These are phyloP conservation scores for Phytophthora podocarpi DNA, from an alignment of 352 stramenopile species.

Conservation along the genomic window DNA sequence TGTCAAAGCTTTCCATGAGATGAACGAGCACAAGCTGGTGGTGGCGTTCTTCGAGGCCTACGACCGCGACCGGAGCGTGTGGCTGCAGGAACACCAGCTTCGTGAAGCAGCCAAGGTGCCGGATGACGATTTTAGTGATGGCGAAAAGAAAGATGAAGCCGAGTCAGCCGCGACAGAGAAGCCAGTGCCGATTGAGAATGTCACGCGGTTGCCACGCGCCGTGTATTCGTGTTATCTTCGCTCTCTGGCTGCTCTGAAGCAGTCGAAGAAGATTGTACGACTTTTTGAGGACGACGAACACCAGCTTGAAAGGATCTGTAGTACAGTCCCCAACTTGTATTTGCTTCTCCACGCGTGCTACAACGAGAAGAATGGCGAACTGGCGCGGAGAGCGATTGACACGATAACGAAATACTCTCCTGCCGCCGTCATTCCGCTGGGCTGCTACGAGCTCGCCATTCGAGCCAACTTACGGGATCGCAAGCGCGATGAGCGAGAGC, in stretches of 20 bases:
- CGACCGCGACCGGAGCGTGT: constrained; percentile 34
- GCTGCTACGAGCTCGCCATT: constrained; percentile 45
- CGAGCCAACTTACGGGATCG: constrained; percentile 37
- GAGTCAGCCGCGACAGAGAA: constrained; percentile 1
- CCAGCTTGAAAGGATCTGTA: constrained; percentile 33
- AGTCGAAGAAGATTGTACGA: constrained; percentile 35
- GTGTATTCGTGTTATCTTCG: constrained; percentile 39
- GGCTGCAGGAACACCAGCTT: constrained; percentile 37
- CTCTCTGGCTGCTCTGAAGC: constrained; percentile 30
- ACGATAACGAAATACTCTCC: constrained; percentile 29
- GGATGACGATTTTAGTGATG: background rate
- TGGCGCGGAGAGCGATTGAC: constrained; percentile 40
- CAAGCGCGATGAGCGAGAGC: constrained; percentile 28
- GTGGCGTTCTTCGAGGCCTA: constrained; percentile 46
- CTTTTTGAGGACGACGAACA: constrained; percentile 33
- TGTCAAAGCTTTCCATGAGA: constrained; percentile 28
- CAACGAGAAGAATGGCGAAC: constrained; percentile 35
- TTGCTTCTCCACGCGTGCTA: constrained; percentile 38
- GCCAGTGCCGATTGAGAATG: background rate
- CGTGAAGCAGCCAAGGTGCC: constrained; percentile 17
- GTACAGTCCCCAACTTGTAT: constrained; percentile 29
- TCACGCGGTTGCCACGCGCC: constrained; percentile 18
- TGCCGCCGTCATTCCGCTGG: constrained; percentile 32
- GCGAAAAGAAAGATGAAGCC: background rate
- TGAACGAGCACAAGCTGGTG: constrained; percentile 30